phyloP scores from a whole-genome alignment of 495 filamentous ascomycete genomes.

The Chaetomidium leptoderma region DNA sequence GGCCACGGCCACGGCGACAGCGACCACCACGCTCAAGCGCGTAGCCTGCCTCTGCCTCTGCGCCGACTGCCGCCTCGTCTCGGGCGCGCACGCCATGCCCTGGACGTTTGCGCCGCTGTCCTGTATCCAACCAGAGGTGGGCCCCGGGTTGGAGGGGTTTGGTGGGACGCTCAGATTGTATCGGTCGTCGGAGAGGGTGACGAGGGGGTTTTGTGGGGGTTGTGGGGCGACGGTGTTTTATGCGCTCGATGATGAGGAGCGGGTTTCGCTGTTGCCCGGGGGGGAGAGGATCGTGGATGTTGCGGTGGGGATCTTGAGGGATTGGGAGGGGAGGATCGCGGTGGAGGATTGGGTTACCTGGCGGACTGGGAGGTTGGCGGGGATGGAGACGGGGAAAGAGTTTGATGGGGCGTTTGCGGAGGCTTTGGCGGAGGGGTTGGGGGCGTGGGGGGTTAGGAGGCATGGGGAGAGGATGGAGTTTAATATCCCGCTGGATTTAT shows the following conservation, averaged over 20 bases:
- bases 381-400: conserved; percentile 13
- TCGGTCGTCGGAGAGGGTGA: conserved; percentile 47
- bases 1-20: neutral
- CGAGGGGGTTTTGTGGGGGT: conserved; percentile 55
- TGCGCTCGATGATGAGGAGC: conserved; percentile 3
- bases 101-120: conserved; percentile 61
- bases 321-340: conserved; percentile 46
- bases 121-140: conserved; percentile 40
- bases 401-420: conserved; percentile 30
- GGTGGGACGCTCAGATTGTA: conserved; percentile 53
- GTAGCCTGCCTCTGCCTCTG: conserved; percentile 58
- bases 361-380: conserved; percentile 27
- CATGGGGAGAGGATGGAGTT: conserved; percentile 20
- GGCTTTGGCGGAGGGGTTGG: conserved; percentile 24
- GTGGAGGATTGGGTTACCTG: conserved; percentile 43
- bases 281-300: conserved; percentile 44
- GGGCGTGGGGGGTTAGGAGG: conserved; percentile 23
- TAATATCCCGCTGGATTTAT: conserved; percentile 13
- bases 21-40: conserved; percentile 44
- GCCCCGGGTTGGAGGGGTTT: conserved; percentile 37
- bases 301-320: conserved; percentile 50
- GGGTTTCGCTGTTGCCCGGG: conserved; percentile 6
- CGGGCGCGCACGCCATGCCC: conserved; percentile 56
- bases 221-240: conserved; percentile 63
- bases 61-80: conserved; percentile 52